phyloP scores from a whole-genome alignment of 768 basidiomycete species.

The Chlorophyllum brunneum region DNA sequence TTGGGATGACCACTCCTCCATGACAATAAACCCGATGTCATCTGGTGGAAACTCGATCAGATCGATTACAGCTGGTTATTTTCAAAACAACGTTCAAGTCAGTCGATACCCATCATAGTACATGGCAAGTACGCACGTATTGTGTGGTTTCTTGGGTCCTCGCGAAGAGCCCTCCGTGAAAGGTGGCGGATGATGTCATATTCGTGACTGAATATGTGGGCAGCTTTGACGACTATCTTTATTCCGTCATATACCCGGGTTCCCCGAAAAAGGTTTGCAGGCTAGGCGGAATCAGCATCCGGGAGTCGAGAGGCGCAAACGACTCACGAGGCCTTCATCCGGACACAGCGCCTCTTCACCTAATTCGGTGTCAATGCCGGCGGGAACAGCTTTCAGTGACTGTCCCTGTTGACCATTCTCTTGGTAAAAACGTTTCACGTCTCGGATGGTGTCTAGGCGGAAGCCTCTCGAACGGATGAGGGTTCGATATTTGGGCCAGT shows the following conservation, averaged over 20 bases:
- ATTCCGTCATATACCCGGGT: slow-evolving; percentile 44
- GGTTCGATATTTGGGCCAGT: slow-evolving; percentile 55
- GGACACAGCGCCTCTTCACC: slow-evolving; percentile 64
- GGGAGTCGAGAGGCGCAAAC: slow-evolving; percentile 22
- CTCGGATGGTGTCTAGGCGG: slow-evolving; percentile 63
- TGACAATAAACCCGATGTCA: slow-evolving; percentile 62
- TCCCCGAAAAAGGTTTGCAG: slow-evolving; percentile 71
- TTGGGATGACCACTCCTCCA: slow-evolving; percentile 78
- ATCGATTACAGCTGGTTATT: slow-evolving; percentile 57
- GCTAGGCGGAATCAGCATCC: slow-evolving; percentile 34
- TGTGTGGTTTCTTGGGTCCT: slow-evolving; percentile 69
- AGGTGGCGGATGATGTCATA: slow-evolving; percentile 54
- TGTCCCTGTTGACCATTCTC: slow-evolving; percentile 8
- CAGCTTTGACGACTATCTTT: slow-evolving; percentile 66
- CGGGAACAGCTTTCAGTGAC: slow-evolving; percentile 29
- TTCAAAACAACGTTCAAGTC: not conserved
- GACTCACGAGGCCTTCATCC: slow-evolving; percentile 61
- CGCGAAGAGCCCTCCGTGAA: slow-evolving; percentile 45
- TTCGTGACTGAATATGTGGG: slow-evolving; percentile 60
- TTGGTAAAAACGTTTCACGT: slow-evolving; percentile 59
- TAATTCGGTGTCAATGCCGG: slow-evolving; percentile 22
- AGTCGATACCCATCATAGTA: not conserved
- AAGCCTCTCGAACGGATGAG: slow-evolving; percentile 50
- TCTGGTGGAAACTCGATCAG: slow-evolving; percentile 52
- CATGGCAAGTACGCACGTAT: slow-evolving; percentile 53